Conservation (phyloP, 1,284 basidiomycete species). For the Cutaneotrichosporon cavernicola region DNA sequence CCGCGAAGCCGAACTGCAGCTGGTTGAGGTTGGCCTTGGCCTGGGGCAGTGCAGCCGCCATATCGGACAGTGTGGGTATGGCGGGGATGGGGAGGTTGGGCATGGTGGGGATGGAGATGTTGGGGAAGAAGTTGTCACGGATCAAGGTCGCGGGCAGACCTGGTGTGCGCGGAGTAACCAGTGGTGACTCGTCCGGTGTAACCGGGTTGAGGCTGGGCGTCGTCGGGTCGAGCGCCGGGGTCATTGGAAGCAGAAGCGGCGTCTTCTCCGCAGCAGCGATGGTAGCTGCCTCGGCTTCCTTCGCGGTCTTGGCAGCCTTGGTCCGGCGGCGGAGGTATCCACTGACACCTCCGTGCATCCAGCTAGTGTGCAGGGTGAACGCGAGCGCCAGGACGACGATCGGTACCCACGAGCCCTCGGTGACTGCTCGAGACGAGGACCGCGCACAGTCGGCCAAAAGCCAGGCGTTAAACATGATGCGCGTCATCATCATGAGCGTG, state of each 20-base stretch:
- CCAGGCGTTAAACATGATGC: constrained; percentile 59
- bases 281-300: not conserved
- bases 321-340: constrained; percentile 56
- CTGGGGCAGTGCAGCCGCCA: constrained; percentile 27
- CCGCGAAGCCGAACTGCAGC: constrained; percentile 32
- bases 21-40: constrained; percentile 24
- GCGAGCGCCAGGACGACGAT: constrained; percentile 54
- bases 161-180: constrained; percentile 47
- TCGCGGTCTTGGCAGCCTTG: constrained; percentile 6
- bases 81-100: constrained; percentile 26
- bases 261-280: not conserved
- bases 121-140: constrained; percentile 32
- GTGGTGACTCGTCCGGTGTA: constrained; percentile 42
- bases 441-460: constrained; percentile 53
- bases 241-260: not conserved
- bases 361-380: constrained; percentile 59
- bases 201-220: constrained; percentile 16
- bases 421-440: constrained; percentile 42
- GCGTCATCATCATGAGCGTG: constrained; percentile 59
- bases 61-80: constrained; percentile 24
- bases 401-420: constrained; percentile 54
- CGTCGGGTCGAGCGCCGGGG: constrained; percentile 3
- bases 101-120: constrained; percentile 23
- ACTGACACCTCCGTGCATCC: constrained; percentile 60
- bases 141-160: constrained; percentile 27